phyloP scores from a whole-genome alignment of 768 basidiomycete genomes.

The Cystobasidium ongulense region DNA sequence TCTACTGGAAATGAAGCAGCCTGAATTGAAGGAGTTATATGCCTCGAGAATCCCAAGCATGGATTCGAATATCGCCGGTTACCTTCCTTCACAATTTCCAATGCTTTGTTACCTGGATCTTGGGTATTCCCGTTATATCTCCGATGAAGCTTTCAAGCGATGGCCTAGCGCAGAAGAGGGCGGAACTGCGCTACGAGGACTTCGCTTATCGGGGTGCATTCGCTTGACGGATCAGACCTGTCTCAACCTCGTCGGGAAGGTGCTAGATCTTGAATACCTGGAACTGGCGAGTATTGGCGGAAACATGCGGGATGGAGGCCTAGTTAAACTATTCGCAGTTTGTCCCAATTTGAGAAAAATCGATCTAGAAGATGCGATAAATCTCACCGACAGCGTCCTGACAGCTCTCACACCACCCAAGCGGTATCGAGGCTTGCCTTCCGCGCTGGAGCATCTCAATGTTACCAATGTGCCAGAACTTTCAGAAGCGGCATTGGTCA shows the following conservation, averaged over 20 bases:
- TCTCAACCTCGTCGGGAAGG: not conserved
- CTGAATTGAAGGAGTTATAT: not conserved
- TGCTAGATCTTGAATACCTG: not conserved
- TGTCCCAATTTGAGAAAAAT: constrained; percentile 3
- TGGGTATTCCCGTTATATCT: constrained; percentile 1
- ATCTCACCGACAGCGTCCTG: constrained; percentile 2
- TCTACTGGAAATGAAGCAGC: constrained; percentile 11
- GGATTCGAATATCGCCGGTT: not conserved
- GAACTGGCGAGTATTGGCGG: constrained; percentile 25
- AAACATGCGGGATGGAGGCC: constrained; percentile 18
- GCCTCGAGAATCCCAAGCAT: constrained; percentile 1
- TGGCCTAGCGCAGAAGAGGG: not conserved
- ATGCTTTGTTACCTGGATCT: not conserved
- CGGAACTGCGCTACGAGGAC: not conserved
- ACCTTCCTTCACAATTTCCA: not conserved
- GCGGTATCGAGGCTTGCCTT: not conserved
- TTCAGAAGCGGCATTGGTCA: constrained; percentile 5
- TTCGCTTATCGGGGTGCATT: not conserved
- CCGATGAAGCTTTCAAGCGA: not conserved
- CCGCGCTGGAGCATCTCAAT: not conserved
- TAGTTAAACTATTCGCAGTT: constrained; percentile 14
- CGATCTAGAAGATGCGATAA: constrained; percentile 27
- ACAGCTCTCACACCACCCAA: constrained; percentile 12
- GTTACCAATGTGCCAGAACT: constrained; percentile 22
- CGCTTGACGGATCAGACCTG: constrained; percentile 9